Base-by-base conservation (phyloP, 768 basidiomycete genomes). In the Mycena filopes region DNA sequence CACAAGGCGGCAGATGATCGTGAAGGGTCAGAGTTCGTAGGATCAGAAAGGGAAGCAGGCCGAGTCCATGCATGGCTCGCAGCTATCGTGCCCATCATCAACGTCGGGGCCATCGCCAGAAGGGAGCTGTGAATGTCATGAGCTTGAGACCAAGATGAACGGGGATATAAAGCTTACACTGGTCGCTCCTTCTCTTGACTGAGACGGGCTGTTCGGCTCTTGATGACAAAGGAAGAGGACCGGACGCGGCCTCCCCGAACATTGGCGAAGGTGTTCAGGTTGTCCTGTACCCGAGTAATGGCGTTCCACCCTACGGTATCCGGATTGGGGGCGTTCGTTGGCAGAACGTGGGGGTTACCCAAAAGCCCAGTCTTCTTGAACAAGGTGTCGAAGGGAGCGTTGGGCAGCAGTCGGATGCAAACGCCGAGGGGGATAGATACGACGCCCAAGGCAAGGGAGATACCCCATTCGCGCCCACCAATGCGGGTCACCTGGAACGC, bases 401-500 rank as follows among this genome's bases (percentile, higher is more conserved):
- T 95, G 47, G 97, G 97, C 28, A 96, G 76, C 25, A 88, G 77
- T 42, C 97, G 93, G 63, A 96, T 85, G 67, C 95, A 73, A 40
- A 82, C 89, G 57, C 95, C 98, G 71, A 97, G 84, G 5, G 97
- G 98, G 47, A 99, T 87, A 12, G 98, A 91, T 48, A 95, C 86
- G 43, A 91, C 66, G 33, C 97, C 98, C 33, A 98, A 85, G 53
- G 94, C 90, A 43, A 99, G 80, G 0, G 94, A 93, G 69, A 98
- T 94, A 56, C 88, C 96, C 98, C 98, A 99, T 76, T 97, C 94
- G 42, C 87, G 87, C 11, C 92, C 94, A 42, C 81, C 80, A 53
- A 99, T 88, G 10, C 75, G 83, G 53, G 87, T 90, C 12, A 98
- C 96, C 72, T 92, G 89, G 83, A 99, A 98, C 0, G 96, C 96